A percentile compares a stretch with the other conserved stretches of the same genome.
phyloP scores from a whole-genome alignment of 2,329 filamentous ascomycete species.

The Aspergillus caelatus region DNA sequence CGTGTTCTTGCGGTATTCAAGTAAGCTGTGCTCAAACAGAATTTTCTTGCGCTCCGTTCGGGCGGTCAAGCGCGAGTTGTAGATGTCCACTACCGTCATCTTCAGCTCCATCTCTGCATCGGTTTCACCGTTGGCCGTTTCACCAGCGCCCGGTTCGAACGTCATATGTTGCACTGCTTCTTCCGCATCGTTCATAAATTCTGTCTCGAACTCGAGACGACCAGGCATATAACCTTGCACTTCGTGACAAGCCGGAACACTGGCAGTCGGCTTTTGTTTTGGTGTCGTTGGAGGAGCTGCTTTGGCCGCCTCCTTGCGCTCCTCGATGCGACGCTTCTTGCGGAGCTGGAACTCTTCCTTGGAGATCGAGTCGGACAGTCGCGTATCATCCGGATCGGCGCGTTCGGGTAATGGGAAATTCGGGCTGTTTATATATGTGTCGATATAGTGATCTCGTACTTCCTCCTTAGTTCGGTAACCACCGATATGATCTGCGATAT shows the following conservation, averaged over 20 bases:
- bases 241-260: constrained; percentile 94
- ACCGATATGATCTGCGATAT: constrained; percentile 97
- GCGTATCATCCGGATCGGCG: constrained; percentile 79
- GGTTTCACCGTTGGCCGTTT: constrained; percentile 83
- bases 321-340: constrained; percentile 92
- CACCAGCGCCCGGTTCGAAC: constrained; percentile 92
- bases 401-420: constrained; percentile 84
- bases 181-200: constrained; percentile 96
- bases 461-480: constrained; percentile 94
- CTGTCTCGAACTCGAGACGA: constrained; percentile 93
- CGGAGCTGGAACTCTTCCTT: constrained; percentile 89
- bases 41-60: constrained; percentile 94
- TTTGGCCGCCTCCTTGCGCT: constrained; percentile 84
- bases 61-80: constrained; percentile 87
- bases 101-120: constrained; percentile 98
- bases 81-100: constrained; percentile 97
- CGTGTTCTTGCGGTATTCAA: constrained; percentile 91
- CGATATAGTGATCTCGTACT: constrained; percentile 89
- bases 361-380: constrained; percentile 76
- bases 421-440: constrained; percentile 80
- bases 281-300: constrained; percentile 80
- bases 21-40: constrained; percentile 89
- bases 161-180: constrained; percentile 98
- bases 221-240: constrained; percentile 99
- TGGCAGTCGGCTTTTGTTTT: constrained; percentile 94